Base-by-base conservation (phyloP, 164 flowering plant species). In the Stephania yunnanensis region DNA sequence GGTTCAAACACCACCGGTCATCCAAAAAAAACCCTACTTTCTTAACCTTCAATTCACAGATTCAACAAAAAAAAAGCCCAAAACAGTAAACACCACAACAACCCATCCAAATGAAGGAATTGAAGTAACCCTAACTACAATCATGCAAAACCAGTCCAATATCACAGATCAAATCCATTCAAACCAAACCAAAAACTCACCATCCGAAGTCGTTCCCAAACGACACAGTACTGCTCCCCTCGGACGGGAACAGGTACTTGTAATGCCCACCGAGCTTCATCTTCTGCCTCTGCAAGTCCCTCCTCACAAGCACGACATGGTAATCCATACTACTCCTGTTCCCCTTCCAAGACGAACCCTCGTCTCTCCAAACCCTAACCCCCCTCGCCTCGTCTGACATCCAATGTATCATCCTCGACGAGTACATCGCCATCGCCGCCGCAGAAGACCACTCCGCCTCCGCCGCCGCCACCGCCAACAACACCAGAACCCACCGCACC, bases 191-290 rank as follows among this genome's bases (percentile, higher is more conserved):
- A 36, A 36, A 30, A 71, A 81, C 78, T 80, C 42, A 92, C 98
- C 98, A 95, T 76, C 93, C 97, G 64, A 90, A 86, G 70, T 95
- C 97, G 76, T 95, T 87, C 15, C 98, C 98, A 46, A 86, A 80
- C 0, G 87, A 79, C 79, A 85, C 74, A 8, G 93, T 87, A 55
- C 81, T 81, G 78, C 97, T 91, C 52, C 98, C 97, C 63, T 89
- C 86, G 25, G 92, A 85, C 19, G 94, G 93, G 74, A 86, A 90
- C 10, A 91, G 82, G 8, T 84, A 73, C 83, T 85, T 86, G 63
- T 79, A 83, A 73, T 79, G 81, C 42, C 84, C 75, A 2, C 84
- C 85, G 53, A 90, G 87, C 83, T 81, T 91, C 91, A 91, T 86
- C 80, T 81, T 88, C 88, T 89, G 97, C 84, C 90, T 74, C 83